Conservation (phyloP, 768 basidiomycete genomes). For the Boletus tylopilopsis region DNA sequence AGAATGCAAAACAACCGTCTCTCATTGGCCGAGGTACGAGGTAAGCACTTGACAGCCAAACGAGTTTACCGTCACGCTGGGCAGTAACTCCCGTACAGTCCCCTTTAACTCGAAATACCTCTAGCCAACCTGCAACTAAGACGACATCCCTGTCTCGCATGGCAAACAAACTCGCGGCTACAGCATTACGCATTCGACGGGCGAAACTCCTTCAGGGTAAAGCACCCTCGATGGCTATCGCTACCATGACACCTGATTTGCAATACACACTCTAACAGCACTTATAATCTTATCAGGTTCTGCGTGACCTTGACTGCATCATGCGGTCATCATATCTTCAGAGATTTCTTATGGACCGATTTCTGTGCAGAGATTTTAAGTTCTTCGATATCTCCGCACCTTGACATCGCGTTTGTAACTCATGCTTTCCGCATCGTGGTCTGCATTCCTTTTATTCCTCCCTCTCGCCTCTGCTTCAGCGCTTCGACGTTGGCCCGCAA, state of each 20-base stretch:
- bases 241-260: neutral
- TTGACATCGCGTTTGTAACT: neutral
- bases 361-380: constrained; percentile 8
- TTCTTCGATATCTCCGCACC: neutral
- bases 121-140: too few relatives aligned
- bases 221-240: neutral
- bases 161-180: neutral
- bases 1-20: too few relatives aligned
- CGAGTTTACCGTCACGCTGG: too few relatives aligned
- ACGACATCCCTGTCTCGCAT: too few relatives aligned
- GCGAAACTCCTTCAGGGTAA: neutral
- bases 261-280: neutral
- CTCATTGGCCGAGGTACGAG: too few relatives aligned
- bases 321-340: neutral
- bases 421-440: neutral
- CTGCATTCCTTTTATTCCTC: neutral
- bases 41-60: too few relatives aligned
- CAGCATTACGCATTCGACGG: neutral
- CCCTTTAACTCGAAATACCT: too few relatives aligned
- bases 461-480: neutral
- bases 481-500: neutral
- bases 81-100: too few relatives aligned
- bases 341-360: neutral
- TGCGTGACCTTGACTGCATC: neutral
- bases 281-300: neutral